Evolutionary conservation across 352 stramenopile species (phyloP), one percentile per base, ranked within the genome.

Genomic region (Phytopythium delawarense): DNA sequence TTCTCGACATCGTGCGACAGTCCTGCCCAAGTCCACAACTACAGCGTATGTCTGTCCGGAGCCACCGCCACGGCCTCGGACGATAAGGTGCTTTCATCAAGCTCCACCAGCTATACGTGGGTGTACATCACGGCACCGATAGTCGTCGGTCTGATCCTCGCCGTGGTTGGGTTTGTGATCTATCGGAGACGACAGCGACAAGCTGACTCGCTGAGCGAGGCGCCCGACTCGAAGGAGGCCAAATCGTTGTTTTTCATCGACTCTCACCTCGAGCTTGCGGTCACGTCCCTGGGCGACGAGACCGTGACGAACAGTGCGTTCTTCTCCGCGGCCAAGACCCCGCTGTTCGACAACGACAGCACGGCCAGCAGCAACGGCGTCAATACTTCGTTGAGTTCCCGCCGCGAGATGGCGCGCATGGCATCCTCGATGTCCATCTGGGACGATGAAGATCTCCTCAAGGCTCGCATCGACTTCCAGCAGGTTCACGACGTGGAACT

Each of bases 401-500:
- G 5, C 4, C 54, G 21, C 8, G 25, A 21, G 5, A 20, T 34
- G 25, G 13, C 32, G 30, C 32, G 34, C 34, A 34, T 58, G 52
- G 11, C 32, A 6, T 57, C 51, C 20, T 35, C 32, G 0, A 48
- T 58, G n/a, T 72, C 64, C 8, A 70, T 84, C 40, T 84, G 75
- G 75, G 69, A 81, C 23, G 75, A 84, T 44, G 70, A 84, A 48
- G 71, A 75, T n/a, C 63, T 84, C 2, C 62, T 84, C 16, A 61
- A 62, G 25, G 75, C 60, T 40, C 73, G 75, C 13, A 65, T 84
- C 12, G 73, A 81, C n/a, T 68, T 81, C 21, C 54, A 75, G 30
- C 63, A 75, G 45, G 37, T 72, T 2, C 34, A 57, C 7, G 54
- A 70, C n/a, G n/a, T 63, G 4, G 16, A 72, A 32, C 21, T 77